phyloP scores from a whole-genome alignment of 2,329 filamentous ascomycete species.

The Colletotrichum aenigma region DNA sequence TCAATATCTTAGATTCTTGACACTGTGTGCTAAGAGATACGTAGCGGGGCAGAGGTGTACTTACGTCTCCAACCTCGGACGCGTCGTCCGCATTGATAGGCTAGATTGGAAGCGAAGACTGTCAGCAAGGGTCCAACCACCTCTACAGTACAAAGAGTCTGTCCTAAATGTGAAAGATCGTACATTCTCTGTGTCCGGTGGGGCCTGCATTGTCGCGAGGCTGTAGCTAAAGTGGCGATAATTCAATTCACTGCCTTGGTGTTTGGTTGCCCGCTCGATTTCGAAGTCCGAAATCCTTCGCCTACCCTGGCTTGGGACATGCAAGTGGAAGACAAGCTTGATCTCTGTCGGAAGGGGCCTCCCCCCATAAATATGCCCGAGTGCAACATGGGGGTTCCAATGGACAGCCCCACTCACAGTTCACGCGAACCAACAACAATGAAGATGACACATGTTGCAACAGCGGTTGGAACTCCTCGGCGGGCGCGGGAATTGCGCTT shows the following conservation, averaged over 20 bases:
- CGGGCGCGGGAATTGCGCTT: background rate
- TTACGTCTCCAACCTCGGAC: background rate
- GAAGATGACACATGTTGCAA: background rate
- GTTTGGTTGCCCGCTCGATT: background rate
- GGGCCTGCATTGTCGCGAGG: background rate
- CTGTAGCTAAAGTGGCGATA: background rate
- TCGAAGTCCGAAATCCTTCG: background rate
- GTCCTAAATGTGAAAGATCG: no score
- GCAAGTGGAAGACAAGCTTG: background rate
- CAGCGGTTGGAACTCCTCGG: background rate
- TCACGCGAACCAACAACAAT: background rate
- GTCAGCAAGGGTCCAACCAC: no score
- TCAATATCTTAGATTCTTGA: background rate
- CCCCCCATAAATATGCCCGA: background rate
- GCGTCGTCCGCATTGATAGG: background rate
- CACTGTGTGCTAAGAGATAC: background rate
- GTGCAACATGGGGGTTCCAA: background rate
- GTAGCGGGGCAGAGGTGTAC: background rate
- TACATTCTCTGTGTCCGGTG: background rate
- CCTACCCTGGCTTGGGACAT: background rate
- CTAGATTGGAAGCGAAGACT: background rate
- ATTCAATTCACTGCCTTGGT: background rate
- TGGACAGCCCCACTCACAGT: background rate
- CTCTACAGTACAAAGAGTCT: no score
- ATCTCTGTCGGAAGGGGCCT: background rate